Evolutionary conservation across 2,329 filamentous ascomycete genomes (phyloP).

Genomic region (Fusarium globosum): DNA sequence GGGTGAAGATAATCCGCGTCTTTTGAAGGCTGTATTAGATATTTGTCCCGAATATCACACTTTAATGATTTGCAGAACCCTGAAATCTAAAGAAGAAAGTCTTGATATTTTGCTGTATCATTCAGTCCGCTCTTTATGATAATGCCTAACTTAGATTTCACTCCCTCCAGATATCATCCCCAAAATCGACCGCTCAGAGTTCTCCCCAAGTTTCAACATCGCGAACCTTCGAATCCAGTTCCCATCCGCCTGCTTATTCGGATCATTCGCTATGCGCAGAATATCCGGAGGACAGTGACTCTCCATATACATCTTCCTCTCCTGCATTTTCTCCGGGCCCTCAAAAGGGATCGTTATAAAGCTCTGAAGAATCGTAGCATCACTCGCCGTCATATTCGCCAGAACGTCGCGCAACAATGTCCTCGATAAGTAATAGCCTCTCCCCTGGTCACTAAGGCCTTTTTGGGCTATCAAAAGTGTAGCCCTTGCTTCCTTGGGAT

Average conservation of each 20-base stretch:
- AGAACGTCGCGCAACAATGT: not conserved
- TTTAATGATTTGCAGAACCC: not conserved
- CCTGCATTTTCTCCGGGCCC: not conserved
- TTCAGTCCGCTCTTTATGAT: not conserved
- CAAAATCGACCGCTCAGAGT: not conserved
- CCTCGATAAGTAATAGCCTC: not conserved
- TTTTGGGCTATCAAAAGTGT: constrained; percentile 7
- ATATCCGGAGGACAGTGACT: constrained; percentile 9
- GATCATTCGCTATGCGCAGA: not conserved
- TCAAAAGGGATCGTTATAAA: not conserved
- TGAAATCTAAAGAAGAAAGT: not conserved
- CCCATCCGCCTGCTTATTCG: not conserved
- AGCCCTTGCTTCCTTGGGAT: not conserved
- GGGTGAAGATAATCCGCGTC: not conserved
- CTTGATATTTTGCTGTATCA: fast-evolving
- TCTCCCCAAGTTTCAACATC: not conserved
- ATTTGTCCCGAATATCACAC: fast-evolving
- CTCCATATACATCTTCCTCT: constrained; percentile 11
- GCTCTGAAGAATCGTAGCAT: constrained; percentile 1
- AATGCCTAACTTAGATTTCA: not conserved
- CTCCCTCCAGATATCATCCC: constrained; percentile 5
- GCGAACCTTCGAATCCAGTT: constrained; percentile 8
- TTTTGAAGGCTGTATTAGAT: not conserved
- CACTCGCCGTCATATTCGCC: not conserved
- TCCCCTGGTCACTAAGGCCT: constrained; percentile 1